A percentile compares a stretch with the other conserved stretches of the same genome.
Conservation (phyloP, 352 stramenopile species). For the Globisporangium sylvaticum region DNA sequence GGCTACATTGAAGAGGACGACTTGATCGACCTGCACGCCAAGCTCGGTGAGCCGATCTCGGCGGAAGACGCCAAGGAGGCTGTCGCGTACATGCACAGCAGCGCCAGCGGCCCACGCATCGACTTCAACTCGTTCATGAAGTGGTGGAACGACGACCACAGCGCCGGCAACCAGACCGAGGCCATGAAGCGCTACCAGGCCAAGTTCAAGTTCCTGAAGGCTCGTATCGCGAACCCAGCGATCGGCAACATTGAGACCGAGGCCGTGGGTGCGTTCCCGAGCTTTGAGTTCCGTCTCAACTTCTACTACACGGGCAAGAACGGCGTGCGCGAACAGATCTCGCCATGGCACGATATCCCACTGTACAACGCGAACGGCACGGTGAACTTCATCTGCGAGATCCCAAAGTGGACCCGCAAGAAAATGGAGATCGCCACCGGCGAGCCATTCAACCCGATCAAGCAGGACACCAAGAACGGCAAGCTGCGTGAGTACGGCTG, state of each 20-base stretch:
- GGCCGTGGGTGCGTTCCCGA: slow-evolving; percentile 75
- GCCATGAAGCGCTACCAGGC: slow-evolving; percentile 82
- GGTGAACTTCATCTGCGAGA: slow-evolving; percentile 94
- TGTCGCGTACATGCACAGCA: slow-evolving; percentile 64
- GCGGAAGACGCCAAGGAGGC: slow-evolving; percentile 68
- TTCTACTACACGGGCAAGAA: slow-evolving; percentile 83
- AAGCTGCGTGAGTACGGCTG: slow-evolving; percentile 94
- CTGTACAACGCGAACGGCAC: slow-evolving; percentile 89
- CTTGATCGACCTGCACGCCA: slow-evolving; percentile 74
- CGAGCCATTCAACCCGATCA: slow-evolving; percentile 96
- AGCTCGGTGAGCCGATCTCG: slow-evolving; percentile 80
- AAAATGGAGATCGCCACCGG: slow-evolving; percentile 99
- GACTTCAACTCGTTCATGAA: slow-evolving; percentile 88
- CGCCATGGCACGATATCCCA: slow-evolving; percentile 98
- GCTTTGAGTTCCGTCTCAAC: slow-evolving; percentile 88
- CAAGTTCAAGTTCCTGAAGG: slow-evolving; percentile 90
- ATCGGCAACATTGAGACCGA: slow-evolving; percentile 80
- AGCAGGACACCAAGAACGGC: slow-evolving; percentile 99
- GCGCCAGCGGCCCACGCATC: slow-evolving; percentile 46
- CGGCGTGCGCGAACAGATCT: slow-evolving; percentile 85
- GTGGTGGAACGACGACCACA: slow-evolving; percentile 87
- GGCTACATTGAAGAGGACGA: slow-evolving; percentile 78
- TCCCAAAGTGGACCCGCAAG: slow-evolving; percentile 96
- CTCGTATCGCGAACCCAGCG: slow-evolving; percentile 77
- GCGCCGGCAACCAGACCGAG: slow-evolving; percentile 58